phyloP scores from a whole-genome alignment of 768 basidiomycete species.

The Pisolithus marmoratus region DNA sequence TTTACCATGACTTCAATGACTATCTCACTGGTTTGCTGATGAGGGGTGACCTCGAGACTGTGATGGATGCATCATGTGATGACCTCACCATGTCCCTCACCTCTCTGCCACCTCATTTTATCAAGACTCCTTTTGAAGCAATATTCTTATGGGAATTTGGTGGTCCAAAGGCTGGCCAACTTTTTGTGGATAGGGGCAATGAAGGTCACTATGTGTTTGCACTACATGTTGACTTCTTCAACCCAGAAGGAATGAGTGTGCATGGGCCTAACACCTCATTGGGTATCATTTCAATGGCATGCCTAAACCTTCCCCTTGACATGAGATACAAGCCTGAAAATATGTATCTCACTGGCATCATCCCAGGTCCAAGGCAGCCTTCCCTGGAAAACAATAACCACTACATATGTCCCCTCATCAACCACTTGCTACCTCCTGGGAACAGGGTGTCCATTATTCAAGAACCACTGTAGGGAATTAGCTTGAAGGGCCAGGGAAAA shows the following conservation, averaged over 20 bases:
- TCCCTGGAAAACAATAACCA: slow-evolving; percentile 15
- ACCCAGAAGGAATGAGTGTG: too few relatives aligned
- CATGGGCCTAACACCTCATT: too few relatives aligned
- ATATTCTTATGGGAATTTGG: slow-evolving; percentile 14
- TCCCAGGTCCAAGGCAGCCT: slow-evolving; percentile 20
- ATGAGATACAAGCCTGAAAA: too few relatives aligned
- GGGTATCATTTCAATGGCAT: too few relatives aligned
- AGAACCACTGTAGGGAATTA: too few relatives aligned
- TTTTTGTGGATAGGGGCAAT: slow-evolving; percentile 2
- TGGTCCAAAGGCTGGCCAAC: neutral
- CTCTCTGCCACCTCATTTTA: neutral
- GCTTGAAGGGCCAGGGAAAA: too few relatives aligned
- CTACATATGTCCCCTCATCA: slow-evolving; percentile 14
- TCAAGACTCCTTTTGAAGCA: neutral
- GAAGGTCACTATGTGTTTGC: too few relatives aligned
- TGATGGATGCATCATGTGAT: too few relatives aligned
- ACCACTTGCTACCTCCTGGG: slow-evolving; percentile 15
- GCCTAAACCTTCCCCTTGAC: too few relatives aligned
- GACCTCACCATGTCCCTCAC: neutral
- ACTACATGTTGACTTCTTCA: too few relatives aligned
- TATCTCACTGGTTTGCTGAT: neutral
- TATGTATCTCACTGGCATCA: neutral
- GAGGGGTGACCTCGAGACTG: neutral
- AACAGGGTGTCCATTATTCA: slow-evolving; percentile 8
- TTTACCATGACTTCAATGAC: slow-evolving; percentile 4